Conservation (phyloP, 176 grass and related monocot species). For the Paspalum vaginatum region DNA sequence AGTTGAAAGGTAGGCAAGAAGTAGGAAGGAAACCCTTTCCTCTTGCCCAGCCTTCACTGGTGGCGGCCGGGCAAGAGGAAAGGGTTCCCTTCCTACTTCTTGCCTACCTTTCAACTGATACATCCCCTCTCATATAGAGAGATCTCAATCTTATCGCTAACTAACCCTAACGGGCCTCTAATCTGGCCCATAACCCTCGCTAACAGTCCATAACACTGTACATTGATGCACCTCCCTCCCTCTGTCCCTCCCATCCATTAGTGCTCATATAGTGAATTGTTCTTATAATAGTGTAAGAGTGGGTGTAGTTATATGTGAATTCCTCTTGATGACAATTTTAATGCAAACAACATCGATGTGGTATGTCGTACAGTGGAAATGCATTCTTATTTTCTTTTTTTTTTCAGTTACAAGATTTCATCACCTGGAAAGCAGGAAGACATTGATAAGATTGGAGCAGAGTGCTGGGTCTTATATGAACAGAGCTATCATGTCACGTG, state of each 20-base stretch:
- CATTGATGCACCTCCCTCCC: too few species aligned
- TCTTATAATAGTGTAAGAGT: background rate
- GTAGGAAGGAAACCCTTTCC: too few species aligned
- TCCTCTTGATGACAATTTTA: conserved; percentile 17
- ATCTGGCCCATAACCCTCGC: too few species aligned
- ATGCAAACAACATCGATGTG: conserved; percentile 16
- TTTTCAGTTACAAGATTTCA: conserved; percentile 73
- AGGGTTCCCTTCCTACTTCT: too few species aligned
- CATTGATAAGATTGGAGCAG: conserved; percentile 82
- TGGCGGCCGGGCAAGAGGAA: too few species aligned
- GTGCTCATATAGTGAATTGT: background rate
- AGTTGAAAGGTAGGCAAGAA: too few species aligned
- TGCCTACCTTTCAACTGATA: too few species aligned
- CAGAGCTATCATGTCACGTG: conserved; percentile 58
- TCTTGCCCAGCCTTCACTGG: background rate
- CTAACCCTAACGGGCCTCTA: too few species aligned
- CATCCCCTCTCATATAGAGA: too few species aligned
- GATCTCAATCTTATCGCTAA: too few species aligned
- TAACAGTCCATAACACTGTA: too few species aligned
- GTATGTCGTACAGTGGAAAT: background rate
- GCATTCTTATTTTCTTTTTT: conserved; percentile 24
- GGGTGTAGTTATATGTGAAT: background rate
- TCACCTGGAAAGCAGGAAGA: conserved; percentile 66
- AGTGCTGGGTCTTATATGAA: conserved; percentile 67
- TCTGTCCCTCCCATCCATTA: too few species aligned